Percentiles rank a stretch among this genome's conserved stretches.
Conservation (phyloP, 805 yeast species). For the Cyberlindnera euphorbiiphila region DNA sequence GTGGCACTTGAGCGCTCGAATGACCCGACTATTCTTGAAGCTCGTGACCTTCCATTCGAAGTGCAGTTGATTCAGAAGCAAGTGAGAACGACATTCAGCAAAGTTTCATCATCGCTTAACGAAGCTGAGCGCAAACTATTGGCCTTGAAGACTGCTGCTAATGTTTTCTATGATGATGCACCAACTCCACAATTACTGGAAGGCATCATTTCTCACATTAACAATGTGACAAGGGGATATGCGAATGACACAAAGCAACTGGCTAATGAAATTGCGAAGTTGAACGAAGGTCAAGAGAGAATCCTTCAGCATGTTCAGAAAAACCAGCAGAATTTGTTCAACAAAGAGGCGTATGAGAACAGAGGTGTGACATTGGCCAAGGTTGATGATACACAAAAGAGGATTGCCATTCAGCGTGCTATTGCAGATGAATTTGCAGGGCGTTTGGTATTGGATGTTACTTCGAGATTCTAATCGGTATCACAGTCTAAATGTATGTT, state of each 20-base stretch:
- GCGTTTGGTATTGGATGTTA: slow-evolving; percentile 13
- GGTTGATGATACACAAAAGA: slow-evolving; percentile 14
- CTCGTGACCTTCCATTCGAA: slow-evolving; percentile 23
- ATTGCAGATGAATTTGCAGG: slow-evolving; percentile 9
- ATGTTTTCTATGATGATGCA: slow-evolving; percentile 9
- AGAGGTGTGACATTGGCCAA: slow-evolving; percentile 19
- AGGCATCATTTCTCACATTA: slow-evolving; percentile 17
- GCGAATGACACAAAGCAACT: slow-evolving; percentile 20
- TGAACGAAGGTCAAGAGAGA: slow-evolving; percentile 21
- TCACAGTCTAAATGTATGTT: no score
- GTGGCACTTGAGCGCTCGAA: slow-evolving; percentile 6
- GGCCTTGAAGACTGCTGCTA: slow-evolving; percentile 19
- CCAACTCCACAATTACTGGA: slow-evolving; percentile 16
- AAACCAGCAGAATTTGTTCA: slow-evolving; percentile 4
- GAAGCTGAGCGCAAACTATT: slow-evolving; percentile 19
- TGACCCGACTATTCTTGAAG: slow-evolving; percentile 10
- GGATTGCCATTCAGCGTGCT: slow-evolving; percentile 5
- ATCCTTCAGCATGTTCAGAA: slow-evolving; percentile 15
- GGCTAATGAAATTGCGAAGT: slow-evolving; percentile 18
- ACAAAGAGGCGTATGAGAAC: slow-evolving; percentile 4
- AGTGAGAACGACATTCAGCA: slow-evolving; percentile 15
- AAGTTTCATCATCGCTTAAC: slow-evolving; percentile 10
- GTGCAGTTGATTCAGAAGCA: slow-evolving; percentile 14
- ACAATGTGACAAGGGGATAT: slow-evolving; percentile 17
- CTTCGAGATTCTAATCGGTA: slow-evolving; percentile 15